phyloP scores from a whole-genome alignment of 2,329 filamentous ascomycete genomes.

The Claviceps sp. region DNA sequence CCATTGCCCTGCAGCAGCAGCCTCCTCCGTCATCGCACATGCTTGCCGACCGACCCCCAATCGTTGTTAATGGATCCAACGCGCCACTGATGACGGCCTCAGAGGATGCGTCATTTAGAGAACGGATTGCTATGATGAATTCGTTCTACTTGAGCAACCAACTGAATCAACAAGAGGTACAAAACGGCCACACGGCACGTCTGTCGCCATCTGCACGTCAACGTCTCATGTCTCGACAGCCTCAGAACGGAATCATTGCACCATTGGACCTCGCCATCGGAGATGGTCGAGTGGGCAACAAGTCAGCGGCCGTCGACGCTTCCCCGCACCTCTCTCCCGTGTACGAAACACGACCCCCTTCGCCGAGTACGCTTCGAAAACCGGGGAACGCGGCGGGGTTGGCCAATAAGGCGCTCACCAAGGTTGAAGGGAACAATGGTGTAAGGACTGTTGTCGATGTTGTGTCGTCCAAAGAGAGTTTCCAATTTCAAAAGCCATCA shows the following conservation, averaged over 20 bases:
- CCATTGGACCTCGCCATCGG: slow-evolving; percentile 42
- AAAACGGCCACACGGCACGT: slow-evolving; percentile 14
- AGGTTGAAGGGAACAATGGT: background rate
- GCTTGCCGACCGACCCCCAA: slow-evolving; percentile 15
- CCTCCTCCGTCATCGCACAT: slow-evolving; percentile 6
- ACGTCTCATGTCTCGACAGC: slow-evolving; percentile 25
- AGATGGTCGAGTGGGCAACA: slow-evolving; percentile 23
- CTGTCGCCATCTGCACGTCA: slow-evolving; percentile 23
- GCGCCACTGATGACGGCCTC: slow-evolving; percentile 9
- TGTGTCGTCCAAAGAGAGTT: slow-evolving; percentile 1
- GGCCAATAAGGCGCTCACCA: slow-evolving; percentile 12
- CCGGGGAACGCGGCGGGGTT: slow-evolving; percentile 13
- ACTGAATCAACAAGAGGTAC: slow-evolving; percentile 19
- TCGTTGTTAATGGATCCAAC: slow-evolving; percentile 23
- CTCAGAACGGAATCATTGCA: slow-evolving; percentile 36
- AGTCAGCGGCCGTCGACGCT: slow-evolving; percentile 24
- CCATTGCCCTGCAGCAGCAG: slow-evolving; percentile 3
- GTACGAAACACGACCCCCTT: slow-evolving; percentile 58
- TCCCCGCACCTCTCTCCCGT: slow-evolving; percentile 53
- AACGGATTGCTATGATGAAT: slow-evolving; percentile 28
- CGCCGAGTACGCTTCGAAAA: slow-evolving; percentile 47
- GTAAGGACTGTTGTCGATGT: background rate
- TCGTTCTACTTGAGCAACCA: slow-evolving; percentile 15
- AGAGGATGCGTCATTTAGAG: slow-evolving; percentile 28
- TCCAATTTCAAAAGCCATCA: slow-evolving; percentile 11